Evolutionary conservation across 1,284 basidiomycete genomes (phyloP), one percentile per base, ranked within the genome.

Genomic region (Leccinum pachyderme): DNA sequence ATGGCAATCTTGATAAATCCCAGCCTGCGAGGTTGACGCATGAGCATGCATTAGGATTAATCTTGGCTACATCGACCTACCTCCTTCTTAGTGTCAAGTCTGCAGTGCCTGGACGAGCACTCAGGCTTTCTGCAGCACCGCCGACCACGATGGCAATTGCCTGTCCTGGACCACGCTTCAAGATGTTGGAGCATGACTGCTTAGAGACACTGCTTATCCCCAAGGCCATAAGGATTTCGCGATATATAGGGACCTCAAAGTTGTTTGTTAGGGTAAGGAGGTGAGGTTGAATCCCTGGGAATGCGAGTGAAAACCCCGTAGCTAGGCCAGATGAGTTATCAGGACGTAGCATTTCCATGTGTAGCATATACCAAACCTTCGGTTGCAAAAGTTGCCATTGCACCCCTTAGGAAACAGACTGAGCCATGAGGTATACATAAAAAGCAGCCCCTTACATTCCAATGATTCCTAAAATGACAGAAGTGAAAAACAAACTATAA

Each of bases 1-100:
- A 99, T 95, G 1, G 96, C 97, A 56, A 99, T 75, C 73, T 98
- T 98, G 73, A 99, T 95, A 68, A 99, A 99, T 0, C 95, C 95
- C 57, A 92, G 70, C 62, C 87, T 89, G 31, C n/a, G 18, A 49
- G 55, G 29, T 41, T 39, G 31, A 45, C 35, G 47, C 47, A 44
- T 50, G 51, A 57, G 48, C 25, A 32, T 43, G 18, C 37, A 12
- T 39, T 5, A 22, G 31, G n/a, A 22, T 25, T 24, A 12, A 5
- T 4, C 4, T 7, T 4, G 3, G 7, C 41, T 7, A n/a, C 25
- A 22, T 47, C 22, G 28, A 29, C 71, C 28, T 68, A 87, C 82
- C 92, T 78, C 72, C 84, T 86, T 69, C 86, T 81, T 59, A 99
- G 73, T 2, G 95, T 98, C 70, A 99, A 73, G 75, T 98, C 94